Evolutionary conservation across 2,329 filamentous ascomycete genomes (phyloP).

Genomic region (Ceratocystis papillata): DNA sequence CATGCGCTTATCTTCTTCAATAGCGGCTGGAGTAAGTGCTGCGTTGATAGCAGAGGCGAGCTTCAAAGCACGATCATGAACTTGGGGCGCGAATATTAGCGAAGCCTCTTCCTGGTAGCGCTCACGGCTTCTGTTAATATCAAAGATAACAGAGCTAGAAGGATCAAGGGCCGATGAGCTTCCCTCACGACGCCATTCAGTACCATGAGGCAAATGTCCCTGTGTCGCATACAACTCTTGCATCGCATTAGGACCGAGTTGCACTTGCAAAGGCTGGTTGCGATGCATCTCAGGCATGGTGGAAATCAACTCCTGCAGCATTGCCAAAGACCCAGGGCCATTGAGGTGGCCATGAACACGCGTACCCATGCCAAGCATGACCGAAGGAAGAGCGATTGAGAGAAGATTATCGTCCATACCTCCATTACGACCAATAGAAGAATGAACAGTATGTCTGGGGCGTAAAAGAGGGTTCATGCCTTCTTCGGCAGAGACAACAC

Average conservation of each 20-base stretch:
- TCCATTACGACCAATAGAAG: constrained; percentile 39
- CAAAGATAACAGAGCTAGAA: constrained; percentile 65
- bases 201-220: constrained; percentile 32
- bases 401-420: constrained; percentile 34
- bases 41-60: constrained; percentile 57
- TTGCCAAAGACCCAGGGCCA: constrained; percentile 42
- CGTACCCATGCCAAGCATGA: constrained; percentile 33
- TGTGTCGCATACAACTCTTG: constrained; percentile 41
- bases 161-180: constrained; percentile 46
- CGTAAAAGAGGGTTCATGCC: constrained; percentile 79
- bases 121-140: constrained; percentile 55
- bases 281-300: constrained; percentile 39
- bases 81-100: constrained; percentile 60
- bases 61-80: constrained; percentile 55
- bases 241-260: constrained; percentile 42
- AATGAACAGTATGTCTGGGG: constrained; percentile 40
- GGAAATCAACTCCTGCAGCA: constrained; percentile 47
- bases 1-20: constrained; percentile 57
- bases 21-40: constrained; percentile 68
- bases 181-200: constrained; percentile 40
- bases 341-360: constrained; percentile 20
- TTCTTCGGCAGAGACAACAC: constrained; percentile 52
- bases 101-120: constrained; percentile 87
- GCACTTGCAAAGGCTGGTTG: constrained; percentile 48
- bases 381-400: constrained; percentile 41